phyloP scores from a whole-genome alignment of 306 rosid genomes.

The Mimosa pudica region DNA sequence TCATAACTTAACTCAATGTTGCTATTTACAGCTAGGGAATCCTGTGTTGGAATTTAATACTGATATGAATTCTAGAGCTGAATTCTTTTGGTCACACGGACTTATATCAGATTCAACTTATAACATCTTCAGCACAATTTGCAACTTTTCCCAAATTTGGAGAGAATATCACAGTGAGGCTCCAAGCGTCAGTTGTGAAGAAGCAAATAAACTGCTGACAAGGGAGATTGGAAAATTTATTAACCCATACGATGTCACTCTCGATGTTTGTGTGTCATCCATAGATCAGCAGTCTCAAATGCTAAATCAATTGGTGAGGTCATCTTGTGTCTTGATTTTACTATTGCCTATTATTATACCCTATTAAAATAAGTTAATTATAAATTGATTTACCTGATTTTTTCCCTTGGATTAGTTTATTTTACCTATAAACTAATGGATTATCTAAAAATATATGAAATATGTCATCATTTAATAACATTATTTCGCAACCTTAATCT shows the following conservation, averaged over 20 bases:
- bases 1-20: not conserved
- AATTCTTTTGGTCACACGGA: constrained; percentile 70
- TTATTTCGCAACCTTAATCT: too few relatives aligned
- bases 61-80: constrained; percentile 61
- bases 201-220: constrained; percentile 31
- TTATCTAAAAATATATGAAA: too few relatives aligned
- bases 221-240: constrained; percentile 41
- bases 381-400: too few relatives aligned
- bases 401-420: too few relatives aligned
- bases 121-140: constrained; percentile 41
- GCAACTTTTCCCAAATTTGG: constrained; percentile 56
- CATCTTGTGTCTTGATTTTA: not conserved
- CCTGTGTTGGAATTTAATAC: constrained; percentile 67
- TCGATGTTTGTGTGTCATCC: constrained; percentile 56
- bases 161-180: constrained; percentile 43
- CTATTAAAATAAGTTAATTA: too few relatives aligned
- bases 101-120: constrained; percentile 62
- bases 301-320: constrained; percentile 49
- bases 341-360: not conserved
- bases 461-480: too few relatives aligned
- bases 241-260: constrained; percentile 51
- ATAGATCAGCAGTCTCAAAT: constrained; percentile 41
- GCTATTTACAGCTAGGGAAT: constrained; percentile 63
- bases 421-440: too few relatives aligned
- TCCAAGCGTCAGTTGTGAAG: constrained; percentile 38